Percentiles rank a stretch among this genome's conserved stretches.
These are phyloP conservation scores for Phytophthora cactorum DNA, from an alignment of 352 stramenopile species.

Conservation along the genomic window DNA sequence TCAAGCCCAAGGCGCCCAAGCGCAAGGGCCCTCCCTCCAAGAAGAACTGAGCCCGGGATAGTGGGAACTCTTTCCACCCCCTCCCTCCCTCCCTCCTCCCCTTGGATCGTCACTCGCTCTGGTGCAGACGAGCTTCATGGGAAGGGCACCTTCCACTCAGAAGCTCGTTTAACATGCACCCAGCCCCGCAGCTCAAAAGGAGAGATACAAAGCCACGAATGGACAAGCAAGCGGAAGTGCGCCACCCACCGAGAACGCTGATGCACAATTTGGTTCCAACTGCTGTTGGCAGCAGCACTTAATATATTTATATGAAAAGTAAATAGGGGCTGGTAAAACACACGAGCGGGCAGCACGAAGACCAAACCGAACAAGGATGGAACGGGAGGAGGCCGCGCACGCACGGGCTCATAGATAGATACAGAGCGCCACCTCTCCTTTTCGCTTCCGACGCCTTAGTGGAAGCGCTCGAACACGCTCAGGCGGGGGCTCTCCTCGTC, in stretches of 20 bases:
- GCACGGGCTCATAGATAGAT: constrained; percentile 55
- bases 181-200: not conserved
- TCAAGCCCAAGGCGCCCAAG: constrained; percentile 70
- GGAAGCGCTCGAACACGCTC: constrained; percentile 87
- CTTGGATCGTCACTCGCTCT: not conserved
- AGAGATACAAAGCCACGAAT: too few relatives aligned
- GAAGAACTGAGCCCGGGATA: constrained; percentile 30
- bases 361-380: constrained; percentile 39
- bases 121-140: constrained; percentile 5
- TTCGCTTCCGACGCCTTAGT: constrained; percentile 59
- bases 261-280: constrained; percentile 19
- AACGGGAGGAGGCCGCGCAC: constrained; percentile 31
- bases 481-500: constrained; percentile 78
- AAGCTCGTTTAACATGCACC: not conserved
- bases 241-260: too few relatives aligned
- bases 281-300: constrained; percentile 35
- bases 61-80: not conserved
- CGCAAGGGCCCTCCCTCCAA: constrained; percentile 68
- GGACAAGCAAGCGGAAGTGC: not conserved
- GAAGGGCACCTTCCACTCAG: not conserved
- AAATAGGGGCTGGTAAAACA: constrained; percentile 76
- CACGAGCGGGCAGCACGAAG: constrained; percentile 38
- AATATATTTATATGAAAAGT: constrained; percentile 87
- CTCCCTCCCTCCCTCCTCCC: not conserved
- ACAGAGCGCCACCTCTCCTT: constrained; percentile 57